phyloP scores from a whole-genome alignment of 148 eudicot species.

The Oxyria digyna region DNA sequence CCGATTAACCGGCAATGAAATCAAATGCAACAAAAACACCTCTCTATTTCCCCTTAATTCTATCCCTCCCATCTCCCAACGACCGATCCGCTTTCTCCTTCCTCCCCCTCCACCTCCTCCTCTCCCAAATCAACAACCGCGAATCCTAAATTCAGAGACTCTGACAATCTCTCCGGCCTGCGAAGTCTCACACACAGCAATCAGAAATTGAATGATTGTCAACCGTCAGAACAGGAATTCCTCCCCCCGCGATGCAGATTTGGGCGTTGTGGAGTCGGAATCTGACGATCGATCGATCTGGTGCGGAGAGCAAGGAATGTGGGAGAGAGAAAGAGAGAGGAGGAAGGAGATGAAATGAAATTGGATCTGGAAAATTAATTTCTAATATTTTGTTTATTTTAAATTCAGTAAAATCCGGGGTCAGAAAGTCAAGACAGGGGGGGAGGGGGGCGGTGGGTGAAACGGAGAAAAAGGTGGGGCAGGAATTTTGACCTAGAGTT shows the following conservation, averaged over 20 bases:
- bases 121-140: slow-evolving; percentile 2
- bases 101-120: slow-evolving; percentile 3
- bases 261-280: not conserved
- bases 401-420: not conserved
- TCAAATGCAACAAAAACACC: slow-evolving; percentile 2
- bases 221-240: not conserved
- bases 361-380: not conserved
- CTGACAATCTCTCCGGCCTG: not conserved
- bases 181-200: not conserved
- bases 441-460: slow-evolving; percentile 1
- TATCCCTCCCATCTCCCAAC: slow-evolving; percentile 2
- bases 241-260: not conserved
- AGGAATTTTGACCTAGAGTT: slow-evolving; percentile 9
- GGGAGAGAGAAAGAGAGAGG: not conserved
- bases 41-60: not conserved
- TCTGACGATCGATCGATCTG: slow-evolving; percentile 8
- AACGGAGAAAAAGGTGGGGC: slow-evolving; percentile 6
- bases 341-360: not conserved
- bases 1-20: slow-evolving; percentile 2
- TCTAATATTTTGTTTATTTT: not conserved
- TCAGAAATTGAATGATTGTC: not conserved
- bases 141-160: not conserved
- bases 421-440: slow-evolving; percentile 6
- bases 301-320: not conserved
- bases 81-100: not conserved